Evolutionary conservation across 345 rosid species (phyloP).

Genomic region (Euphorbia tirucalli): DNA sequence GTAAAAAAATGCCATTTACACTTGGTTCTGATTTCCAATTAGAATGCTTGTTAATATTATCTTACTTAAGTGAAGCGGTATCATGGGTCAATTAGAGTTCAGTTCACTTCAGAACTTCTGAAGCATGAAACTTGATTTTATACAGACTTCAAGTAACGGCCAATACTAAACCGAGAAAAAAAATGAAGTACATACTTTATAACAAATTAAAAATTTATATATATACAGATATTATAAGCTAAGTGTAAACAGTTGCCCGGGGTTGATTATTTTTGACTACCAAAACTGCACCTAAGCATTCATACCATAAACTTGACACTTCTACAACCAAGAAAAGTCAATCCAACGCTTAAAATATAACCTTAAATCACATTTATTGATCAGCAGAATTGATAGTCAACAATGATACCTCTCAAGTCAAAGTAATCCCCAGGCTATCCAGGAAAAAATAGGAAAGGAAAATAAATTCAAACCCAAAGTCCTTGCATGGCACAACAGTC

Average conservation of each 20-base stretch:
- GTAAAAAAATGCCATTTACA: neutral
- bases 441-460: neutral
- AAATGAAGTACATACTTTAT: neutral
- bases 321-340: neutral
- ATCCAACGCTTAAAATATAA: slow-evolving; percentile 3
- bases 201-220: neutral
- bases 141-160: neutral
- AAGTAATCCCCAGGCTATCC: slow-evolving; percentile 1
- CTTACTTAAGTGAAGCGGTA: neutral
- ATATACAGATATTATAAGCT: too few species aligned
- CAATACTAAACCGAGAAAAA: neutral
- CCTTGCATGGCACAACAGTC: neutral
- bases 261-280: neutral
- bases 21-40: neutral
- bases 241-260: neutral
- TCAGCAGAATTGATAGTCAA: slow-evolving; percentile 12
- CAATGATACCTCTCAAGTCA: slow-evolving; percentile 9
- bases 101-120: neutral
- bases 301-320: neutral
- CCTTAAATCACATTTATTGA: neutral
- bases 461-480: neutral
- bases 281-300: neutral
- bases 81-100: neutral
- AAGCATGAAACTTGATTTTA: neutral
- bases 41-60: neutral